Evolutionary conservation across 352 stramenopile species (phyloP).

Genomic region (Phytopythium litorale): DNA sequence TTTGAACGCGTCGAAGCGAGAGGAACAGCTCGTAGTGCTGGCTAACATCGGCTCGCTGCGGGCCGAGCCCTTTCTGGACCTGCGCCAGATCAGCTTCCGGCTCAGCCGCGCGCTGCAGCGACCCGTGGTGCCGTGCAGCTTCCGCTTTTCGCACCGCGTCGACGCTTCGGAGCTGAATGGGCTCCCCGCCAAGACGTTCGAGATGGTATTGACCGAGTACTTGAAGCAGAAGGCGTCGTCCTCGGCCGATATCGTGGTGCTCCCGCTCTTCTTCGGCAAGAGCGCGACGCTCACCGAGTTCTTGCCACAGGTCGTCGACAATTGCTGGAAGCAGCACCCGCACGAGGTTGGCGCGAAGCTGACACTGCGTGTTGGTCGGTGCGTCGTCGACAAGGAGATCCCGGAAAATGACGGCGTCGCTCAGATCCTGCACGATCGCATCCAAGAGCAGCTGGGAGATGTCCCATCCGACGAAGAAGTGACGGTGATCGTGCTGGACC

Average conservation of each 20-base stretch:
- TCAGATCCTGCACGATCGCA: slow-evolving; percentile 53
- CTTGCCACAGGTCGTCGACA: slow-evolving; percentile 49
- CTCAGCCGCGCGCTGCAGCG: slow-evolving; percentile 50
- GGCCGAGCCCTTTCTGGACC: slow-evolving; percentile 59
- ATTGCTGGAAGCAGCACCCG: slow-evolving; percentile 25
- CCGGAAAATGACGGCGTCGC: slow-evolving; percentile 53
- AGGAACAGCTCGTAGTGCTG: slow-evolving; percentile 39
- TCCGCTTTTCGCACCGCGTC: slow-evolving; percentile 78
- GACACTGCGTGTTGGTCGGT: slow-evolving; percentile 39
- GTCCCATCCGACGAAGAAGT: slow-evolving; percentile 23
- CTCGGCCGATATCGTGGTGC: slow-evolving; percentile 33
- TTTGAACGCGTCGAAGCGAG: not conserved
- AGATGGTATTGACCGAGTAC: slow-evolving; percentile 51
- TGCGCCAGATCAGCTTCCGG: slow-evolving; percentile 69
- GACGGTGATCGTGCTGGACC: slow-evolving; percentile 70
- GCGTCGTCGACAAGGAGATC: slow-evolving; percentile 50
- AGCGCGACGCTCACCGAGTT: slow-evolving; percentile 77
- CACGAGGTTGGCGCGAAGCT: slow-evolving; percentile 12
- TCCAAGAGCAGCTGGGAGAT: slow-evolving; percentile 32
- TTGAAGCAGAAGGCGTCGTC: slow-evolving; percentile 17
- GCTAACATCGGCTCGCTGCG: slow-evolving; percentile 77
- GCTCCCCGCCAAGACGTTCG: slow-evolving; percentile 55
- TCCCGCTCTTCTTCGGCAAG: slow-evolving; percentile 82
- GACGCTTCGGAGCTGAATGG: slow-evolving; percentile 51
- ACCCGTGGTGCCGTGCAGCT: slow-evolving; percentile 69